Percentiles rank a stretch among this genome's conserved stretches.
Evolutionary conservation across 768 basidiomycete species (phyloP).

Genomic region (Podaxis sp.): DNA sequence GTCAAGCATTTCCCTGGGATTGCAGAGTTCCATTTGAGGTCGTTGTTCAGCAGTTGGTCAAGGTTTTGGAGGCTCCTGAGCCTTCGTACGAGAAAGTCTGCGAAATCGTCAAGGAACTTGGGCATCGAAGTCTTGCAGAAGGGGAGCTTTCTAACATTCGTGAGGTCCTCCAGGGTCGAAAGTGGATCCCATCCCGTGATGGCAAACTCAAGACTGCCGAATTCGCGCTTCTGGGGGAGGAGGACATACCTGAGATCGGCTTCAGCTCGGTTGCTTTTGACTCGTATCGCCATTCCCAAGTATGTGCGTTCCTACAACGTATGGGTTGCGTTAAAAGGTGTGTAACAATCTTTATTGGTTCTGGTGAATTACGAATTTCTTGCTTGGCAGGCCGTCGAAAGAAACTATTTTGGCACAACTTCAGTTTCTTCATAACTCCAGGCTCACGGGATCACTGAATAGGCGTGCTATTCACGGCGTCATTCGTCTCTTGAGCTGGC

Average conservation of each 20-base stretch:
- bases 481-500: constrained; percentile 1
- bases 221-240: constrained; percentile 21
- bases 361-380: background rate
- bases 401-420: constrained; percentile 18
- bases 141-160: constrained; percentile 16
- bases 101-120: constrained; percentile 28
- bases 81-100: constrained; percentile 14
- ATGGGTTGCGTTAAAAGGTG: constrained; percentile 39
- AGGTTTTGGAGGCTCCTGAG: constrained; percentile 14
- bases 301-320: constrained; percentile 19
- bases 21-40: constrained; percentile 25
- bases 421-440: constrained; percentile 17
- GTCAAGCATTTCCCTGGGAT: constrained; percentile 34
- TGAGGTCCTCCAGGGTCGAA: constrained; percentile 12
- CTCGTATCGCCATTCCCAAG: constrained; percentile 15
- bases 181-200: constrained; percentile 34
- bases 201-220: constrained; percentile 14
- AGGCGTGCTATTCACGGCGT: background rate
- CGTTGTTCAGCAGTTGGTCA: constrained; percentile 29
- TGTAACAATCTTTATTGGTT: background rate
- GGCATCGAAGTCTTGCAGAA: constrained; percentile 17
- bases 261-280: constrained; percentile 21
- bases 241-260: constrained; percentile 18
- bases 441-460: too few relatives aligned
- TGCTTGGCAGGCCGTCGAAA: constrained; percentile 25